Evolutionary conservation across 2,329 filamentous ascomycete species (phyloP).

Genomic region (Amauroascus niger): DNA sequence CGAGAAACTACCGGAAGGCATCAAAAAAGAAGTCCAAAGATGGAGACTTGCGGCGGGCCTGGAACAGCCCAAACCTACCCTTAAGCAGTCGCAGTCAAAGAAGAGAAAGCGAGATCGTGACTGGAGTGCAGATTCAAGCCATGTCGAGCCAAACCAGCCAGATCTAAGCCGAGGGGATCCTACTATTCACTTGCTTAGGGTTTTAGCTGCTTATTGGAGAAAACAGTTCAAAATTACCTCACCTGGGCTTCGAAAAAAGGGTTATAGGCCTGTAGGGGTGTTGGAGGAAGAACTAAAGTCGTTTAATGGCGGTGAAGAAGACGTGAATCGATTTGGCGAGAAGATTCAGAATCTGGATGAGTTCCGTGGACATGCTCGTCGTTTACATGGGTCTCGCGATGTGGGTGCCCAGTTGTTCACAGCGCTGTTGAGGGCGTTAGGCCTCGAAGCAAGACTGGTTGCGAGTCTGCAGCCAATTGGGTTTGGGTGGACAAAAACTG

Average conservation of each 20-base stretch:
- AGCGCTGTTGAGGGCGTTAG: conserved; percentile 67
- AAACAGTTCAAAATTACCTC: conserved; percentile 67
- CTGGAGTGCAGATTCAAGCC: conserved; percentile 61
- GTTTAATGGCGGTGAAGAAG: conserved; percentile 53
- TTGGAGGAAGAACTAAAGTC: conserved; percentile 64
- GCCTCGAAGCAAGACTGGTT: conserved; percentile 73
- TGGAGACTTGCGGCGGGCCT: conserved; percentile 63
- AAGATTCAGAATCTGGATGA: conserved; percentile 55
- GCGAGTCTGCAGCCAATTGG: conserved; percentile 76
- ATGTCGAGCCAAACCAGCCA: conserved; percentile 57
- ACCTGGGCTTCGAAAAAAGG: conserved; percentile 76
- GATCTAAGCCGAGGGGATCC: conserved; percentile 80
- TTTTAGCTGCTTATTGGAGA: conserved; percentile 78
- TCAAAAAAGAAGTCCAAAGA: conserved; percentile 63
- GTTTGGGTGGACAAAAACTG: conserved; percentile 80
- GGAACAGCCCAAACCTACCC: conserved; percentile 35
- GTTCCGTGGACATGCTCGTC: conserved; percentile 59
- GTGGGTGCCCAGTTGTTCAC: conserved; percentile 84
- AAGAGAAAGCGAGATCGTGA: conserved; percentile 44
- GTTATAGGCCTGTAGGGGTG: conserved; percentile 70
- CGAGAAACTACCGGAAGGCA: conserved; percentile 56
- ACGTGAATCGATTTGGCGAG: conserved; percentile 64
- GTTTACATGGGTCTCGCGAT: conserved; percentile 73
- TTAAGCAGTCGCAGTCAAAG: conserved; percentile 27
- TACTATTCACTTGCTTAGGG: conserved; percentile 62